Percentiles rank a stretch among this genome's conserved stretches.
Evolutionary conservation across 2,329 filamentous ascomycete species (phyloP).

Genomic region (Atkinsonella texensis): DNA sequence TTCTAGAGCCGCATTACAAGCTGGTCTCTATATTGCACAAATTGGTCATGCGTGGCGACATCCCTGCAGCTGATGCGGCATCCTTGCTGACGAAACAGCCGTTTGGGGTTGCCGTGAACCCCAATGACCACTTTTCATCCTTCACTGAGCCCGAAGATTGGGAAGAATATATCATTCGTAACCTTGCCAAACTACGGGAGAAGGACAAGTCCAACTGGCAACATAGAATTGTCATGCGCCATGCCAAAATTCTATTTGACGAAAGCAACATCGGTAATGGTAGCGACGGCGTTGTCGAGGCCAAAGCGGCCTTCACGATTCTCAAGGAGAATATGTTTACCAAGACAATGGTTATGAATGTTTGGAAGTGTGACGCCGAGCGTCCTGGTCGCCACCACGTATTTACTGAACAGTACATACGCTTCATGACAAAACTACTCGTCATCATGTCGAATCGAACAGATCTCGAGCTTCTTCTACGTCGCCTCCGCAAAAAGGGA

Average conservation of each 20-base stretch:
- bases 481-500: conserved; percentile 69
- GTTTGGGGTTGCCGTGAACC: conserved; percentile 28
- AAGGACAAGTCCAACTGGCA: conserved; percentile 95
- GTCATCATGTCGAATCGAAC: conserved; percentile 61
- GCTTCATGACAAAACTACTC: conserved; percentile 67
- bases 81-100: conserved; percentile 44
- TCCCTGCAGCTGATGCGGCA: conserved; percentile 36
- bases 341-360: conserved; percentile 88
- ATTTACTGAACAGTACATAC: conserved; percentile 77
- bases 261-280: conserved; percentile 25
- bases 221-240: conserved; percentile 75
- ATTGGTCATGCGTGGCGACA: conserved; percentile 47
- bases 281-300: conserved; percentile 46
- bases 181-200: conserved; percentile 39
- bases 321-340: conserved; percentile 67
- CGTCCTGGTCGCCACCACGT: conserved; percentile 77
- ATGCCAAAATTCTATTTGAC: conserved; percentile 44
- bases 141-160: conserved; percentile 42
- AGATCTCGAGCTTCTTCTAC: conserved; percentile 66
- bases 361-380: conserved; percentile 89
- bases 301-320: conserved; percentile 68
- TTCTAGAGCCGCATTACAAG: conserved; percentile 89
- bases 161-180: conserved; percentile 42
- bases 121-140: conserved; percentile 22
- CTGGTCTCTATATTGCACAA: conserved; percentile 75